A percentile compares a stretch with the other conserved stretches of the same genome.
Conservation (phyloP, 345 rosid species). For the Mallotus nudiflorus region DNA sequence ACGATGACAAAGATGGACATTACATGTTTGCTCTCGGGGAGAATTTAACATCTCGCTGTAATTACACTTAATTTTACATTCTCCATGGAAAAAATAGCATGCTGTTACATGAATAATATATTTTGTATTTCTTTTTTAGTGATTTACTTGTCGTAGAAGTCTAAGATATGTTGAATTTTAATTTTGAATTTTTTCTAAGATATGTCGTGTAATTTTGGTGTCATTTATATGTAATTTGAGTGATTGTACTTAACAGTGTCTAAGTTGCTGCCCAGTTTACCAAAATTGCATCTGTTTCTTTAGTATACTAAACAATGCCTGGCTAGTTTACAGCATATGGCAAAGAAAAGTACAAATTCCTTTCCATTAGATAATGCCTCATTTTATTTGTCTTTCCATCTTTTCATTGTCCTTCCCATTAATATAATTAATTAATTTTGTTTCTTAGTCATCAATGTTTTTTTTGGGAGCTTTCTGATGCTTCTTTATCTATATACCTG, state of each 20-base stretch:
- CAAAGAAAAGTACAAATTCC: not conserved
- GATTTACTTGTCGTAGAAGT: not conserved
- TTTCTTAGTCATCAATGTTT: constrained; percentile 2
- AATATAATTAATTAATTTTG: not conserved
- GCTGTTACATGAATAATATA: not conserved
- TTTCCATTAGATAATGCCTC: not conserved
- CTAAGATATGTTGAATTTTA: not conserved
- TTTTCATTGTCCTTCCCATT: not conserved
- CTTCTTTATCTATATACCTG: constrained; percentile 18
- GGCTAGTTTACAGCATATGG: too few relatives aligned
- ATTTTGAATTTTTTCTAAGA: not conserved
- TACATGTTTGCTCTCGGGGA: constrained; percentile 69
- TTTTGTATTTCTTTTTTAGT: not conserved
- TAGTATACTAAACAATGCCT: not conserved
- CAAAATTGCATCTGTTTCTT: not conserved
- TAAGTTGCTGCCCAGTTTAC: not conserved
- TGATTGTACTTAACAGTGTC: not conserved
- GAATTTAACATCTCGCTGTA: constrained; percentile 75
- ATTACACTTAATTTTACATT: constrained; percentile 42
- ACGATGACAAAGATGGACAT: constrained; percentile 79
- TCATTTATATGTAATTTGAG: too few relatives aligned
- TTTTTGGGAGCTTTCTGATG: constrained; percentile 6
- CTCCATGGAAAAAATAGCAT: not conserved
- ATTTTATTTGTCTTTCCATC: not conserved
- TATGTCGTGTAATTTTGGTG: not conserved